phyloP scores from a whole-genome alignment of 2,329 filamentous ascomycete genomes.

The Decorospora gaudefroyi region DNA sequence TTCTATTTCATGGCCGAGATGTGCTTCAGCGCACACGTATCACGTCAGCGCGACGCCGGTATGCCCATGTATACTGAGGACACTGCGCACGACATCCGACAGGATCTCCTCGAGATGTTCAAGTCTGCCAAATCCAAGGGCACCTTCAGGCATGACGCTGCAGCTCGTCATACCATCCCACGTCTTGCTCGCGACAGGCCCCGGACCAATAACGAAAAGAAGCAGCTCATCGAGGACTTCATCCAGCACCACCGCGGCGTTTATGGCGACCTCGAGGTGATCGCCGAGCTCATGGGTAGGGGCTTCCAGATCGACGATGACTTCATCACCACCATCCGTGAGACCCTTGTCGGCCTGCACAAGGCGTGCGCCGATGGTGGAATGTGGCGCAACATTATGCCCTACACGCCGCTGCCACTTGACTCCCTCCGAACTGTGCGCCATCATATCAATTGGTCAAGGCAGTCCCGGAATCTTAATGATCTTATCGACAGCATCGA shows the following conservation, averaged over 20 bases:
- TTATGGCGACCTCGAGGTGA: neutral
- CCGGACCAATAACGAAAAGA: neutral
- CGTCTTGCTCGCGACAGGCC: slow-evolving; percentile 4
- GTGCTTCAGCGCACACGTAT: slow-evolving; percentile 7
- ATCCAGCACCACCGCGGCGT: slow-evolving; percentile 5
- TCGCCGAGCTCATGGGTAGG: neutral
- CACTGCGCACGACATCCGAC: slow-evolving; percentile 2
- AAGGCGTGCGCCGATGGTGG: neutral
- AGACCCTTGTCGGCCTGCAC: slow-evolving; percentile 3
- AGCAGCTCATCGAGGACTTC: slow-evolving; percentile 3
- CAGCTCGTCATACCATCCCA: slow-evolving; percentile 8
- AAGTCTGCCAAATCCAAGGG: neutral
- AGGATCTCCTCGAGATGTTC: slow-evolving; percentile 8
- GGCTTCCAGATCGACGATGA: neutral
- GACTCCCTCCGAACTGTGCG: slow-evolving; percentile 1
- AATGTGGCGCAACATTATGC: slow-evolving; percentile 9
- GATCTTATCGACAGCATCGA: slow-evolving; percentile 3
- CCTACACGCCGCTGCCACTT: slow-evolving; percentile 8
- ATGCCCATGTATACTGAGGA: neutral
- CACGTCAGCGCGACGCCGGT: neutral
- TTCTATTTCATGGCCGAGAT: slow-evolving; percentile 12
- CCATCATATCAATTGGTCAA: neutral
- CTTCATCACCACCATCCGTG: neutral
- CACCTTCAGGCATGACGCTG: neutral
- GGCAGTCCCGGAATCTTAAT: neutral